Evolutionary conservation across 148 eudicot genomes (phyloP).

Genomic region (Camellia sinensis): DNA sequence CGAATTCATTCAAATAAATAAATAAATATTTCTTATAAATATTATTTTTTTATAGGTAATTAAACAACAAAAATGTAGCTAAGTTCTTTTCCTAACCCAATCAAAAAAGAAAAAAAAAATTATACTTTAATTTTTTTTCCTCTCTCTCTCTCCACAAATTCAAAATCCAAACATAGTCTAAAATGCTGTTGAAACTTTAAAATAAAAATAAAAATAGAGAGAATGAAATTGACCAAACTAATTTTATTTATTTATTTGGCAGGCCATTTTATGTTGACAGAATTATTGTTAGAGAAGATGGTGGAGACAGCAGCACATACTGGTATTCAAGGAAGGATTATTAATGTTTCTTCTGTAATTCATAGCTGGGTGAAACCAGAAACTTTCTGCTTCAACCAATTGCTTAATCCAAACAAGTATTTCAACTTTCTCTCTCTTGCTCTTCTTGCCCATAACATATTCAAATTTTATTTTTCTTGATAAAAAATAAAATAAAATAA

Average conservation of each 20-base stretch:
- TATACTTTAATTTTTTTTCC: too few relatives aligned
- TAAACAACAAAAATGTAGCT: too few relatives aligned
- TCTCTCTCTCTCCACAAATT: too few relatives aligned
- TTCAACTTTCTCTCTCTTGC: not conserved
- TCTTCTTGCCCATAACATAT: not conserved
- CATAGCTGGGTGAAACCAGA: conserved; percentile 83
- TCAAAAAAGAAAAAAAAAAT: too few relatives aligned
- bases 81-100: too few relatives aligned
- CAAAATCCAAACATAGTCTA: too few relatives aligned
- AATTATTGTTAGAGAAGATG: conserved; percentile 80
- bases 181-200: not conserved
- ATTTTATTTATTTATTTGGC: conserved; percentile 13
- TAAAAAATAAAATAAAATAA: too few relatives aligned
- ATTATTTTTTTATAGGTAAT: too few relatives aligned
- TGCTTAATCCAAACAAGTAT: conserved; percentile 63
- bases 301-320: conserved; percentile 72
- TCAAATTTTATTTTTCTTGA: too few relatives aligned
- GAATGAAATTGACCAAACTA: not conserved
- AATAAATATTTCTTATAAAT: too few relatives aligned
- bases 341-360: conserved; percentile 79
- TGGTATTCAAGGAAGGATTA: conserved; percentile 75
- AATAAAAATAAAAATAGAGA: too few relatives aligned
- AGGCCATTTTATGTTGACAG: conserved; percentile 91
- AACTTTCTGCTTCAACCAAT: conserved; percentile 45
- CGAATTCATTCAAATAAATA: too few relatives aligned